Percentiles rank a stretch among this genome's conserved stretches.
Conservation (phyloP, 805 yeast species). For the Cyberlindnera sargentensis region DNA sequence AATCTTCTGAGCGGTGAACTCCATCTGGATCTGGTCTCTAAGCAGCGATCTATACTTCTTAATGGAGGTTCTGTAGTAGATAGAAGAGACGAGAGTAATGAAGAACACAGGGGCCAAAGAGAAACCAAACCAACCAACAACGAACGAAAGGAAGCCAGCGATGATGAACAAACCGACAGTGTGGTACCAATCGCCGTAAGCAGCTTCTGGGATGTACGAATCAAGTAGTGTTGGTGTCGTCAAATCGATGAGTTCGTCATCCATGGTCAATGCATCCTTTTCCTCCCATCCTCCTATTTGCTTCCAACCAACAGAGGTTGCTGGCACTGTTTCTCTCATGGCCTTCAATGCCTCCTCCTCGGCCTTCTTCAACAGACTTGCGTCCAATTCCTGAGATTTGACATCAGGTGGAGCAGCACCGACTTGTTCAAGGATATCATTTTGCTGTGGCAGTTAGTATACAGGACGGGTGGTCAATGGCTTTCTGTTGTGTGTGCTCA, state of each 20-base stretch:
- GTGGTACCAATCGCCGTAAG: conserved; percentile 96
- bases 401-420: conserved; percentile 1
- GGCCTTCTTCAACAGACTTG: conserved; percentile 17
- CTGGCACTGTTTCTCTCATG: conserved; percentile 45
- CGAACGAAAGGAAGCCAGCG: conserved; percentile 69
- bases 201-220: conserved; percentile 61
- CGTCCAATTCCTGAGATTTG: conserved; percentile 11
- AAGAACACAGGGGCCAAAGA: conserved; percentile 78
- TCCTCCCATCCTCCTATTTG: conserved; percentile 87
- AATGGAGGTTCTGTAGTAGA: conserved; percentile 77
- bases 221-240: conserved; percentile 70
- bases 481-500: conserved; percentile 4
- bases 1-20: conserved; percentile 68
- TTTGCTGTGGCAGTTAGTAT: conserved; percentile 10
- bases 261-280: conserved; percentile 51
- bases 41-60: conserved; percentile 68
- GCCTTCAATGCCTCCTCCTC: conserved; percentile 20
- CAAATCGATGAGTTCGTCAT: conserved; percentile 69
- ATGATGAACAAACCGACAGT: conserved; percentile 63
- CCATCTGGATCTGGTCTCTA: conserved; percentile 80
- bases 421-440: conserved; percentile 14
- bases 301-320: conserved; percentile 87
- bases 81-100: conserved; percentile 50
- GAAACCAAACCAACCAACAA: conserved; percentile 69
- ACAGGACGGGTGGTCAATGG: neutral